Evolutionary conservation across 352 stramenopile species (phyloP), one percentile per base, ranked within the genome.

Genomic region (Globisporangium ultimum): DNA sequence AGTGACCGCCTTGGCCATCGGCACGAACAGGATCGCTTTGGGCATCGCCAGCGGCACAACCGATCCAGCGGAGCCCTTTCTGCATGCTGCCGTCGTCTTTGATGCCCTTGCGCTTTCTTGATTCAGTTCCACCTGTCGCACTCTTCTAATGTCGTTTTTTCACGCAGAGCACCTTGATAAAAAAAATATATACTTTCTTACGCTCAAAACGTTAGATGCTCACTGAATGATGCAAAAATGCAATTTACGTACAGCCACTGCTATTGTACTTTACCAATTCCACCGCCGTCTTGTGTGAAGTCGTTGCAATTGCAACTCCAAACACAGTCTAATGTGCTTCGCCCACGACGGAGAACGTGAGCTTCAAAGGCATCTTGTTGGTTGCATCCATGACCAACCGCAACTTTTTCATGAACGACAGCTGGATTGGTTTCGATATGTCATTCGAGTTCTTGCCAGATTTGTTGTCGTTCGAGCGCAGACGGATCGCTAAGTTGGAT

Each of bases 351-450:
- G 64, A 58, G 58, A 88, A 91, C 36, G 68, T 74, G 22, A 91
- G 59, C 17, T 74, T 70, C 15, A 88, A 49, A 28, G 80, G 80
- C 80, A 91, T 91, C 47, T 74, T 74, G 38, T 76, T 75, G 7
- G 80, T 91, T 12, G 76, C 82, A 32, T 68, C 81, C 80, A 91
- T 88, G 45, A 63, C 61, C 55, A 91, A 66, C 1, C 69, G 69
- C 45, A 91, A 56, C 46, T 83, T 78, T 28, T 76, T 88, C 76
- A 88, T 72, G 49, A 91, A 88, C 36, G 72, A 67, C 13, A 90
- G 53, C 42, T 74, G 64, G 32, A 90, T 66, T 3, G 58, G 24
- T 21, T 74, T 52, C 1, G 53, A 22, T n/a, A 17, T n/a, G 24
- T 17, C 45, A 13, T 62, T 55, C 43, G 42, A 46, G 0, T 59